Evolutionary conservation across 2,329 filamentous ascomycete genomes (phyloP), one percentile per base, ranked within the genome.

Genomic region (Cadophora sp.): DNA sequence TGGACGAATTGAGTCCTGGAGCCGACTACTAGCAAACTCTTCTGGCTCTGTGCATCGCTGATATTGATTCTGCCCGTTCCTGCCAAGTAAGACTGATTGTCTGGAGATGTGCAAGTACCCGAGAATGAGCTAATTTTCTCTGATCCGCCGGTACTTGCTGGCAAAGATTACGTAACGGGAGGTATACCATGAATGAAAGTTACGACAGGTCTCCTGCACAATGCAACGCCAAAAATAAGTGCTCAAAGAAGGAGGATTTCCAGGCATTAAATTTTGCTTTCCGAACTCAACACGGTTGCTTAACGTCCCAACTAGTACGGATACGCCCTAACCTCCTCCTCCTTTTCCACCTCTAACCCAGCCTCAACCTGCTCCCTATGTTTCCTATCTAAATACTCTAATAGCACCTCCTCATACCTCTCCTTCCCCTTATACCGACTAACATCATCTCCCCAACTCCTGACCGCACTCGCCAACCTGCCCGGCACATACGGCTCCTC

Each of bases 361-460:
- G 79, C 80, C n/a, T 83, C 84, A 2, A 94, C 70, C 81, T 97
- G 92, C 80, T 91, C 90, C 77, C 86, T 80, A 79, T 96, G 92
- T 81, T 90, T 91, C 72, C 75, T 75, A 79, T 97, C 93, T 69
- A 97, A 78, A 79, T 90, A 97, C 77, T 93, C 89, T 69, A 97
- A 79, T 76, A 97, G 73, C 0, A 95, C 89, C 29, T 90, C 87
- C 24, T 84, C 86, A 78, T 94, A 97, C 80, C 85, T 87, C 72
- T 92, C 91, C 76, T 85, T 88, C 0, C 93, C 92, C 81, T 96
- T 96, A 77, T 97, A 97, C 72, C 81, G 82, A 19, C 86, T 86
- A 8, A 96, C 92, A 80, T 93, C 89, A 53, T 91, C 88, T 0
- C 90, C 92, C 93, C 93, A 96, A 77, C 92, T 95, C 48, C 93